These are phyloP conservation scores for Cladorrhinum samala DNA, from an alignment of 495 filamentous ascomycete species.

Conservation along the genomic window DNA sequence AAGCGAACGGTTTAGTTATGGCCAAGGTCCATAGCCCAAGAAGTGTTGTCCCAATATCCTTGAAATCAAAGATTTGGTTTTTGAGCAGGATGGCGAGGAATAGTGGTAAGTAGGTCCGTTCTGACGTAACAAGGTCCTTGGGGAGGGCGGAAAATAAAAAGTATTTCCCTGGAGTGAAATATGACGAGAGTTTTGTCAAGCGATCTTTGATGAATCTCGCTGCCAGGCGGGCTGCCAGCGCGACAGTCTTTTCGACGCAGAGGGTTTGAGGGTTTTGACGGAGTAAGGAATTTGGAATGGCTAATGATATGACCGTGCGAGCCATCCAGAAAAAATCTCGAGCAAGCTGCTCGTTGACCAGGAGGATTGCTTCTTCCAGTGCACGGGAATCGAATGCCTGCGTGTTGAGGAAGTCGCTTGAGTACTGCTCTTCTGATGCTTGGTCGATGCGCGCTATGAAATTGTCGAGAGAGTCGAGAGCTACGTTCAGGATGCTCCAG, in stretches of 20 bases:
- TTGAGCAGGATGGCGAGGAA: conserved; percentile 37
- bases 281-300: conserved; percentile 5
- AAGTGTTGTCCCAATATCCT: conserved; percentile 29
- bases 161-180: conserved; percentile 34
- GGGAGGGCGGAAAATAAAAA: conserved; percentile 32
- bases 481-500: conserved; percentile 36
- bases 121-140: conserved; percentile 20
- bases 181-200: conserved; percentile 33
- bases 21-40: conserved; percentile 35
- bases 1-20: conserved; percentile 32
- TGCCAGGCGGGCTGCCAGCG: conserved; percentile 32
- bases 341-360: conserved; percentile 35
- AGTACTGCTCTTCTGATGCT: conserved; percentile 30
- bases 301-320: conserved; percentile 27
- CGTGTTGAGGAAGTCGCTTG: conserved; percentile 20
- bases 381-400: conserved; percentile 23
- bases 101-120: conserved; percentile 34
- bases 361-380: conserved; percentile 38
- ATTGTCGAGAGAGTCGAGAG: conserved; percentile 33
- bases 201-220: conserved; percentile 36
- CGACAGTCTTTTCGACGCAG: conserved; percentile 35
- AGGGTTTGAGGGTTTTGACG: conserved; percentile 23
- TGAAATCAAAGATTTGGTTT: conserved; percentile 34
- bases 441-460: conserved; percentile 34
- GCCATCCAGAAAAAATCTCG: conserved; percentile 37